Evolutionary conservation across 805 yeast genomes (phyloP).

Genomic region (Ogataea trehalophila): DNA sequence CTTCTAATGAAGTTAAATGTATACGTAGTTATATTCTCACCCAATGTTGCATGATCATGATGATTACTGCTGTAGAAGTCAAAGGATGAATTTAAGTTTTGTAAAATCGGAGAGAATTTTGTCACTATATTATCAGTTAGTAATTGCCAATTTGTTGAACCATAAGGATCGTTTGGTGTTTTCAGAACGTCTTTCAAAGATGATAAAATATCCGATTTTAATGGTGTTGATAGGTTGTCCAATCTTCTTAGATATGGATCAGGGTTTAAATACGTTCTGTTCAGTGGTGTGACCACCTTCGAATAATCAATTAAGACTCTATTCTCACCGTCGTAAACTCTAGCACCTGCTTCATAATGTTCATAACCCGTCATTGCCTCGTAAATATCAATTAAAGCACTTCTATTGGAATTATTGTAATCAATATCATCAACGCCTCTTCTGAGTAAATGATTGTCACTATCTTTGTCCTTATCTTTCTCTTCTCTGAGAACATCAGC

Average conservation of each 20-base stretch:
- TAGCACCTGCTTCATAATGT: conserved; percentile 40
- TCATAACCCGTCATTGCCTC: conserved; percentile 38
- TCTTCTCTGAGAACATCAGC: background rate
- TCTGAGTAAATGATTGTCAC: background rate
- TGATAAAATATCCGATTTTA: conserved; percentile 32
- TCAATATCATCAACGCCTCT: conserved; percentile 1
- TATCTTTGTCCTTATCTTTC: background rate
- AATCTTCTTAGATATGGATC: conserved; percentile 43
- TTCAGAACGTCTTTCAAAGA: conserved; percentile 30
- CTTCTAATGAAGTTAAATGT: conserved; percentile 44
- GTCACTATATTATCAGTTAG: conserved; percentile 42
- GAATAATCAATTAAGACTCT: conserved; percentile 49
- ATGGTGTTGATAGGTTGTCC: conserved; percentile 30
- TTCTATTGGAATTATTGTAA: conserved; percentile 13
- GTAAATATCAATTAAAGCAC: conserved; percentile 23
- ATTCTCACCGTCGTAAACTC: conserved; percentile 44
- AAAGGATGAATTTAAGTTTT: conserved; percentile 37
- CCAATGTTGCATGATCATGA: conserved; percentile 12
- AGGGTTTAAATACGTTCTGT: conserved; percentile 43
- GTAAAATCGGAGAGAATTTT: conserved; percentile 50
- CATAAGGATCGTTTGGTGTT: conserved; percentile 33
- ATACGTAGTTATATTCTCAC: conserved; percentile 33
- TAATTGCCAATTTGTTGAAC: conserved; percentile 53
- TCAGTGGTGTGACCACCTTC: conserved; percentile 48
- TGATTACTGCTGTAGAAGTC: conserved; percentile 8